A percentile compares a stretch with the other conserved stretches of the same genome.
Conservation (phyloP, 805 yeast species). For the Torulaspora quercuum region DNA sequence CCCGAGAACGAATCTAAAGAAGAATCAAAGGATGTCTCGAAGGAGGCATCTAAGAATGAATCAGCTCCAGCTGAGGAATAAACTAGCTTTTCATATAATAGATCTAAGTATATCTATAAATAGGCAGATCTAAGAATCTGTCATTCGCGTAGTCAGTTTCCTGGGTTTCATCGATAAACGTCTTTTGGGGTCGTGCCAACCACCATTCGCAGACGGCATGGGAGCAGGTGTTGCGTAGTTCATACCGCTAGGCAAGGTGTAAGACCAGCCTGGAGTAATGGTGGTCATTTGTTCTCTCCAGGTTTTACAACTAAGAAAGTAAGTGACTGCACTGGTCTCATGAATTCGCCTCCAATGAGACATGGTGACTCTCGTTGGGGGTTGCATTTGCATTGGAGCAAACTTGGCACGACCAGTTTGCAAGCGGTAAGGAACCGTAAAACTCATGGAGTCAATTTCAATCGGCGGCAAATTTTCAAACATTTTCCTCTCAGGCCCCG, state of each 20-base stretch:
- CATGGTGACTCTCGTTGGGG: slow-evolving; percentile 64
- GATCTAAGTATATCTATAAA: too few relatives aligned
- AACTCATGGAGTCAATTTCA: slow-evolving; percentile 44
- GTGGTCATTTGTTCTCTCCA: slow-evolving; percentile 49
- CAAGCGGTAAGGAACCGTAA: slow-evolving; percentile 61
- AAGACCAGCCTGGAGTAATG: slow-evolving; percentile 79
- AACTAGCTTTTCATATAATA: too few relatives aligned
- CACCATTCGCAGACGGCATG: slow-evolving; percentile 52
- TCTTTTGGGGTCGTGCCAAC: slow-evolving; percentile 56
- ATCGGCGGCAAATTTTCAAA: slow-evolving; percentile 13
- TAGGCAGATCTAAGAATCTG: too few relatives aligned
- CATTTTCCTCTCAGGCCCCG: slow-evolving; percentile 36
- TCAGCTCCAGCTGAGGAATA: slow-evolving; percentile 1
- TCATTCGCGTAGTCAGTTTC: too few relatives aligned
- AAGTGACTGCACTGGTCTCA: slow-evolving; percentile 64
- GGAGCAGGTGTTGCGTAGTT: slow-evolving; percentile 72
- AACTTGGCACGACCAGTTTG: slow-evolving; percentile 74
- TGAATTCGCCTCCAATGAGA: slow-evolving; percentile 59
- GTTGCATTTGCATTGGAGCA: slow-evolving; percentile 93
- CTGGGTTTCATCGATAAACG: slow-evolving; percentile 37
- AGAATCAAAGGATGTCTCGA: slow-evolving; percentile 6
- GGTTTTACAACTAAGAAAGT: slow-evolving; percentile 42
- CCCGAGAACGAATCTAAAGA: slow-evolving; percentile 8
- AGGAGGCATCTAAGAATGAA: slow-evolving; percentile 8
- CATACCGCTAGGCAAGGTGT: slow-evolving; percentile 52